Base-by-base conservation (phyloP, 805 yeast species). In the Pichia ethanolica region DNA sequence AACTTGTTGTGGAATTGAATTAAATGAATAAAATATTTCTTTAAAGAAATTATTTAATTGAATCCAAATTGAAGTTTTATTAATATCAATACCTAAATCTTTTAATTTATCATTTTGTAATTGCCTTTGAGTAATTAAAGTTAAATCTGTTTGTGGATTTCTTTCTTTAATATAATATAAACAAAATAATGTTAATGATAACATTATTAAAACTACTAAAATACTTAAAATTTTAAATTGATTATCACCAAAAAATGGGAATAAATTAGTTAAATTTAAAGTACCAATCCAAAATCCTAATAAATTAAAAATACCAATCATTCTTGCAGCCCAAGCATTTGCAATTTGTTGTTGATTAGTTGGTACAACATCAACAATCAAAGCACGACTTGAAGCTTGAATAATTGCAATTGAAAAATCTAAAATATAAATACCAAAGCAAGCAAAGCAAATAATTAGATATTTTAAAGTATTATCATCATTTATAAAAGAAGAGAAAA, bases 321-420 rank as follows among this genome's bases (percentile, higher is more conserved):
- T 71, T 44, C 82, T 65, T 1, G 85, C 83, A 1, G 84, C 86
- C 83, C 82, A 78, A 1, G 83, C 85, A 59, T 80, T 81, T 9
- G 83, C 82, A 5, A 66, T 57, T 48, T 75, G 78, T 56, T 81
- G 86, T 54, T 78, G 85, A 45, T 68, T 62, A 0, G 78, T 69
- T 5, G 82, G 77, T 7, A 79, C 79, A 53, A 77, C 75, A 57
- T 81, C 86, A 26, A 81, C 83, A 33, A 81, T 77, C 39, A 79
- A 70, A 0, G 86, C 85, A 11, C 86, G 68, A 8, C 79, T 66
- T 6, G 82, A 71, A 0, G 86, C 83, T 55, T 80, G 84, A 47
- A 81, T 81, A 3, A 73, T 75, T 50, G 74, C 74, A 36, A 81
- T 77, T 7, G 83, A 74, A 48, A 81, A 77, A 56, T 81, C 86